Percentiles rank a stretch among this genome's conserved stretches.
Conservation (phyloP, 768 basidiomycete genomes). For the Lactarius quietus region DNA sequence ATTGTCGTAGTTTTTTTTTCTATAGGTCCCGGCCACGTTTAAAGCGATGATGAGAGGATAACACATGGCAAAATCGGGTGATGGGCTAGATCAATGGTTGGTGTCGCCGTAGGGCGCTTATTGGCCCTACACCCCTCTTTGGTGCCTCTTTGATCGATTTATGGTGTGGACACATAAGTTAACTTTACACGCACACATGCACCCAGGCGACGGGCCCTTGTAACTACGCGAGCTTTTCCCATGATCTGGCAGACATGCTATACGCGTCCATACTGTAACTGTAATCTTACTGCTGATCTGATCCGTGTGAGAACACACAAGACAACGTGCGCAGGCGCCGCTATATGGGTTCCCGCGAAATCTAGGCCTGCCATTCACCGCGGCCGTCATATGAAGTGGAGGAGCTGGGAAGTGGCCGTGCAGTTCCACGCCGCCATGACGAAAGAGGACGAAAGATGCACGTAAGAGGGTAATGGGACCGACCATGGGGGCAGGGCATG, state of each 20-base stretch:
- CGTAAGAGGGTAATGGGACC: constrained; percentile 11
- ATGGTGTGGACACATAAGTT: background rate
- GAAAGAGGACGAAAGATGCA: constrained; percentile 5
- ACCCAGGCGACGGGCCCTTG: background rate
- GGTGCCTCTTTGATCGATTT: background rate
- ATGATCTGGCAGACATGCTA: background rate
- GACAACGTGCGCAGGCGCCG: background rate
- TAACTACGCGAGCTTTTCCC: background rate
- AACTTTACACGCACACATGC: background rate
- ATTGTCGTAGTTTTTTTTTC: background rate
- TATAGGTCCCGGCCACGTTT: constrained; percentile 7
- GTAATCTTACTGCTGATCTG: background rate
- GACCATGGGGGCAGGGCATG: constrained; percentile 20
- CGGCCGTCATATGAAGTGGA: background rate
- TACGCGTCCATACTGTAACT: constrained; percentile 2
- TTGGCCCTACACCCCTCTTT: background rate
- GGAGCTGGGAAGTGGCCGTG: background rate
- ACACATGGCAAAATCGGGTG: background rate
- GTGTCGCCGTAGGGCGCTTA: background rate
- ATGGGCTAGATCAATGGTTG: background rate
- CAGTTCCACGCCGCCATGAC: background rate
- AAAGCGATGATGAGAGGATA: background rate
- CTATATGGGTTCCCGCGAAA: background rate
- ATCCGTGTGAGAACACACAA: background rate
- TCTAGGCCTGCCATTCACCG: background rate